Percentiles rank a stretch among this genome's conserved stretches.
Conservation (phyloP, 371 early-diverging fungal genomes). For the Furculomyces boomerangus region DNA sequence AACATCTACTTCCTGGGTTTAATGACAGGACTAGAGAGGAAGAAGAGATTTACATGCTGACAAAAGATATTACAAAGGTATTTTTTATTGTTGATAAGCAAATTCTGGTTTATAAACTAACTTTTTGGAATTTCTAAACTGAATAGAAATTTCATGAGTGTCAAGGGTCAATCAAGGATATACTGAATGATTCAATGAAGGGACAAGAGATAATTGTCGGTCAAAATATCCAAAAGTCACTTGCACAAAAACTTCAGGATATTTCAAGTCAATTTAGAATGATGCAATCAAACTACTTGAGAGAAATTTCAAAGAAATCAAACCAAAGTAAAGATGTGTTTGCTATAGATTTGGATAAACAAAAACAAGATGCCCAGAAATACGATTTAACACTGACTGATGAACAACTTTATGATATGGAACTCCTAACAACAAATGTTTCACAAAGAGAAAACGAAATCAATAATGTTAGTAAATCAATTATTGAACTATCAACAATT, state of each 20-base stretch:
- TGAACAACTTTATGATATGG: slow-evolving; percentile 56
- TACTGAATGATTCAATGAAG: slow-evolving; percentile 28
- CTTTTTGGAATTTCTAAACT: neutral
- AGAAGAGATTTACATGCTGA: slow-evolving; percentile 59
- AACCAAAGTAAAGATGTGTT: slow-evolving; percentile 26
- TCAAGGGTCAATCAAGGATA: slow-evolving; percentile 59
- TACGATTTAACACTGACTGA: slow-evolving; percentile 46
- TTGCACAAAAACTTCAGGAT: slow-evolving; percentile 81
- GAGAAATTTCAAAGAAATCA: slow-evolving; percentile 22
- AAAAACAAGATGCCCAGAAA: slow-evolving; percentile 10
- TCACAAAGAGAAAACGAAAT: slow-evolving; percentile 78
- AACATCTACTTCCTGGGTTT: slow-evolving; percentile 83
- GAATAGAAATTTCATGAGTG: slow-evolving; percentile 62
- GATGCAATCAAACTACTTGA: slow-evolving; percentile 68
- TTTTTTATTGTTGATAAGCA: neutral
- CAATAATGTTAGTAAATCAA: slow-evolving; percentile 80
- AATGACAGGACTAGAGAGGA: slow-evolving; percentile 75
- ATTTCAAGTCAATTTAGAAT: slow-evolving; percentile 62
- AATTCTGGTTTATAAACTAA: slow-evolving; percentile 2
- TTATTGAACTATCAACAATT: slow-evolving; percentile 72
- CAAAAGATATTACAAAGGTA: slow-evolving; percentile 67
- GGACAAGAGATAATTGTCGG: slow-evolving; percentile 51
- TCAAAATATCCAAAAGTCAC: slow-evolving; percentile 69
- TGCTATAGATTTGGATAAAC: slow-evolving; percentile 11
- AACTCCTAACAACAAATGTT: slow-evolving; percentile 47